Conservation (phyloP, 2,329 filamentous ascomycete species). For the Fusarium virguliforme region DNA sequence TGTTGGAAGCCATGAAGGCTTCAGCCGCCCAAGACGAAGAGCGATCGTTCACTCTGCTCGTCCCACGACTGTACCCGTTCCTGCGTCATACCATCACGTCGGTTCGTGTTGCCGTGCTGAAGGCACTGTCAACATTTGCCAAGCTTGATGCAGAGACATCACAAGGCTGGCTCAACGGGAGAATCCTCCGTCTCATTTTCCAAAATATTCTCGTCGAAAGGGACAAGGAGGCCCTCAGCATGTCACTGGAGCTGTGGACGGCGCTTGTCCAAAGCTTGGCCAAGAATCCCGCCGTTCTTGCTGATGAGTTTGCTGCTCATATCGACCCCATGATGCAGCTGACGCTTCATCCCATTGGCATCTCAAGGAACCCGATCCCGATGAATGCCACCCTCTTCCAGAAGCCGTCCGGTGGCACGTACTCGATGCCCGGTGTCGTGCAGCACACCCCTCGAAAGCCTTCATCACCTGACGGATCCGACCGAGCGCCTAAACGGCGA, state of each 20-base stretch:
- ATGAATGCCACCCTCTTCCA: slow-evolving; percentile 94
- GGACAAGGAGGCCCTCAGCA: slow-evolving; percentile 84
- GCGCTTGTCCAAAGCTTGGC: slow-evolving; percentile 81
- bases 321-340: slow-evolving; percentile 87
- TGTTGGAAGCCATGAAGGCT: slow-evolving; percentile 92
- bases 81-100: slow-evolving; percentile 97
- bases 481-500: slow-evolving; percentile 81
- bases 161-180: slow-evolving; percentile 93
- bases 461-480: slow-evolving; percentile 68
- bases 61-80: slow-evolving; percentile 96
- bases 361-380: slow-evolving; percentile 89
- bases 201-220: slow-evolving; percentile 96
- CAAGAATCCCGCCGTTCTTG: slow-evolving; percentile 75
- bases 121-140: slow-evolving; percentile 93
- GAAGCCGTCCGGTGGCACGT: slow-evolving; percentile 91
- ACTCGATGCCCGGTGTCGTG: slow-evolving; percentile 69
- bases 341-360: slow-evolving; percentile 91
- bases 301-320: slow-evolving; percentile 81
- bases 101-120: slow-evolving; percentile 92
- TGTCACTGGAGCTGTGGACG: slow-evolving; percentile 90
- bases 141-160: slow-evolving; percentile 85
- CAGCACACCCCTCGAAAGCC: slow-evolving; percentile 63
- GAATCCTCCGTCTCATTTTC: slow-evolving; percentile 89
- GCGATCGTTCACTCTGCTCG: slow-evolving; percentile 91
- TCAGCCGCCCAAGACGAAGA: slow-evolving; percentile 88